These are phyloP conservation scores for Venturia asperata DNA, from an alignment of 2,329 filamentous ascomycete genomes.

Conservation along the genomic window DNA sequence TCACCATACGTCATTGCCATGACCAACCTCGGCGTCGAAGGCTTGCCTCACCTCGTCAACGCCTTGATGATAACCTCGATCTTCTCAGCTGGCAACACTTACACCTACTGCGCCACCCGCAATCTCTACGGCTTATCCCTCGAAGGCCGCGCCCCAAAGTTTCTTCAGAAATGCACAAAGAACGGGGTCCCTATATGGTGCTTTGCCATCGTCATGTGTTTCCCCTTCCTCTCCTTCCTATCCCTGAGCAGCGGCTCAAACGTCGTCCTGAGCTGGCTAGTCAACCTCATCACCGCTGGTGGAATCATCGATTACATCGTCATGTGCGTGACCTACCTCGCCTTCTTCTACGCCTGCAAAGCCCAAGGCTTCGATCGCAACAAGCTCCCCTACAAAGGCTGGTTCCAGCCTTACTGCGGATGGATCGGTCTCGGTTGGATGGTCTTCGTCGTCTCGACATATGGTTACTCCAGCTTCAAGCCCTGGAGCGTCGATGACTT, in stretches of 20 bases:
- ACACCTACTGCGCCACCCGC: conserved; percentile 41
- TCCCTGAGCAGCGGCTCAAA: conserved; percentile 44
- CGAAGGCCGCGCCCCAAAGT: conserved; percentile 20
- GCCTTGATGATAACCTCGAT: conserved; percentile 36
- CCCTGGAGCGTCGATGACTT: conserved; percentile 17
- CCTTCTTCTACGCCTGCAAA: conserved; percentile 40
- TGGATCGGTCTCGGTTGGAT: conserved; percentile 20
- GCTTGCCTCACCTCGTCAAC: conserved; percentile 36
- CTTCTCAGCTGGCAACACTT: conserved; percentile 45
- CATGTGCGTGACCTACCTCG: conserved; percentile 42
- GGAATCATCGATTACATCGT: conserved; percentile 53
- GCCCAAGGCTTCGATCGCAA: conserved; percentile 42
- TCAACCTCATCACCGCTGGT: conserved; percentile 46
- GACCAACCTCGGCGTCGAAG: conserved; percentile 37
- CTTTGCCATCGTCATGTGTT: conserved; percentile 18
- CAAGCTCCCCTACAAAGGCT: conserved; percentile 47
- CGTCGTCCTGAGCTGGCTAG: conserved; percentile 47
- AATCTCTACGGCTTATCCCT: conserved; percentile 20
- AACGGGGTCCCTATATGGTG: conserved; percentile 20
- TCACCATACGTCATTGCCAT: conserved; percentile 39
- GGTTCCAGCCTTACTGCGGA: conserved; percentile 50
- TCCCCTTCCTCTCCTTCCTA: conserved; percentile 39
- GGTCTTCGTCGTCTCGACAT: conserved; percentile 24
- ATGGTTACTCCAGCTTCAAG: conserved; percentile 20
- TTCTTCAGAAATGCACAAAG: conserved; percentile 19